Conservation (phyloP, 768 basidiomycete genomes). For the Dendrothele bispora region DNA sequence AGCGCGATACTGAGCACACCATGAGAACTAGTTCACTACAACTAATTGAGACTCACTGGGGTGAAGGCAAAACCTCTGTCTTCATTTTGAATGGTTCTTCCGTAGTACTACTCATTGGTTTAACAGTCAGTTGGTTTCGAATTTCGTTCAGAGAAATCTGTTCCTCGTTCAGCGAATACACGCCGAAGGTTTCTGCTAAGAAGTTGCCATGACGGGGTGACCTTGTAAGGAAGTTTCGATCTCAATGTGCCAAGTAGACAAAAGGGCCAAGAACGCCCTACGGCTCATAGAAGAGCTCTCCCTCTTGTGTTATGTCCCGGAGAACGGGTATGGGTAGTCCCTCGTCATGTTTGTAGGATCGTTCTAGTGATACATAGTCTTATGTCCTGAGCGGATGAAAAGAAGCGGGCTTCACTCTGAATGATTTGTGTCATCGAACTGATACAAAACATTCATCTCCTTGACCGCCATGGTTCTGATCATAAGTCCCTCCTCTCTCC, state of each 20-base stretch:
- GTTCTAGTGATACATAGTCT: conserved; percentile 68
- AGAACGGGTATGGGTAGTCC: conserved; percentile 62
- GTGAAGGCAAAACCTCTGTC: conserved; percentile 63
- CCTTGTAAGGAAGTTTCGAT: conserved; percentile 37
- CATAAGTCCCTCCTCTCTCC: conserved; percentile 12
- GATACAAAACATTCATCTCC: no score
- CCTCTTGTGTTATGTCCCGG: conserved; percentile 68
- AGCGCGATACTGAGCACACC: conserved; percentile 55
- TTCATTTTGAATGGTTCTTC: conserved; percentile 78
- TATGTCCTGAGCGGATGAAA: conserved; percentile 41
- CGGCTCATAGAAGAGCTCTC: conserved; percentile 71
- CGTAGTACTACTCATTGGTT: conserved; percentile 65
- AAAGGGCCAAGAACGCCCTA: no score
- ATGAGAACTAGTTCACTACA: conserved; percentile 9
- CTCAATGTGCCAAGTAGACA: conserved; percentile 8
- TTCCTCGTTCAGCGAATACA: conserved; percentile 72
- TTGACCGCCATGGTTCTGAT: conserved; percentile 21
- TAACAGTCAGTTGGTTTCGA: conserved; percentile 29
- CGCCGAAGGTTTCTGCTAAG: conserved; percentile 65
- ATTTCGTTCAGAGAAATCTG: conserved; percentile 68
- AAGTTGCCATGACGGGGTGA: conserved; percentile 52
- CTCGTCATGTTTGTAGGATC: conserved; percentile 77
- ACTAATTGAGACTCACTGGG: conserved; percentile 56
- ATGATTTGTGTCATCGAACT: no score
- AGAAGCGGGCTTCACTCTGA: no score